phyloP scores from a whole-genome alignment of 225 moss, liverwort and hornwort species.

The Asterella californica region DNA sequence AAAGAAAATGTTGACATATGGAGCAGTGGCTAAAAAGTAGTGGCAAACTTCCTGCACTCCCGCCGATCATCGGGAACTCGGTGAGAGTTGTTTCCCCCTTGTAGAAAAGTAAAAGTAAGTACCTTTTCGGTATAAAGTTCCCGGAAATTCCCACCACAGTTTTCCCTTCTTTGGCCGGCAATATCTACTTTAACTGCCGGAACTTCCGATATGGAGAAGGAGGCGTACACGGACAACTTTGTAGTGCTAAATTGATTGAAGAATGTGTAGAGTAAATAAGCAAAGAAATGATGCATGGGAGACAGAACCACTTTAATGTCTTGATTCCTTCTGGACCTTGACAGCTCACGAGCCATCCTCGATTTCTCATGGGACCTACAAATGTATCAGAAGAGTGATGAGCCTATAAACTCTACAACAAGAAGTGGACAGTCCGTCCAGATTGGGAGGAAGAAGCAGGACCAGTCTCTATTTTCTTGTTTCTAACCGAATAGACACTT shows the following conservation, averaged over 20 bases:
- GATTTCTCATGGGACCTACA: conserved; percentile 2
- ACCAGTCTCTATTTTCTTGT: not conserved
- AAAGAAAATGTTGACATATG: too few relatives aligned
- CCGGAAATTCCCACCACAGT: too few relatives aligned
- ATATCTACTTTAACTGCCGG: too few relatives aligned
- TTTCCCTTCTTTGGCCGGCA: not conserved
- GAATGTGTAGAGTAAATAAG: not conserved
- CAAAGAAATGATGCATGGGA: not conserved
- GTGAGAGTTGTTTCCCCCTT: too few relatives aligned
- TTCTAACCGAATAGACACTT: not conserved
- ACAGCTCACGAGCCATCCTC: not conserved
- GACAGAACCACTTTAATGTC: not conserved
- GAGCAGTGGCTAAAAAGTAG: too few relatives aligned
- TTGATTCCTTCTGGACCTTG: not conserved
- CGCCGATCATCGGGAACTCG: too few relatives aligned
- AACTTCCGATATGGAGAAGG: too few relatives aligned
- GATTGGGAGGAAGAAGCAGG: not conserved
- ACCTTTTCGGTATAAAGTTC: too few relatives aligned
- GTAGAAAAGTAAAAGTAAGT: too few relatives aligned
- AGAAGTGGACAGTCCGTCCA: not conserved
- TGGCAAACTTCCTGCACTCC: too few relatives aligned
- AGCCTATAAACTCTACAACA: not conserved
- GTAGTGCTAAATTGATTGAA: not conserved
- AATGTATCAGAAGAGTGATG: not conserved
- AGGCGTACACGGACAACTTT: too few relatives aligned